Evolutionary conservation across 2,329 filamentous ascomycete genomes (phyloP), one percentile per base, ranked within the genome.

Genomic region (Sclerotinia glacialis): DNA sequence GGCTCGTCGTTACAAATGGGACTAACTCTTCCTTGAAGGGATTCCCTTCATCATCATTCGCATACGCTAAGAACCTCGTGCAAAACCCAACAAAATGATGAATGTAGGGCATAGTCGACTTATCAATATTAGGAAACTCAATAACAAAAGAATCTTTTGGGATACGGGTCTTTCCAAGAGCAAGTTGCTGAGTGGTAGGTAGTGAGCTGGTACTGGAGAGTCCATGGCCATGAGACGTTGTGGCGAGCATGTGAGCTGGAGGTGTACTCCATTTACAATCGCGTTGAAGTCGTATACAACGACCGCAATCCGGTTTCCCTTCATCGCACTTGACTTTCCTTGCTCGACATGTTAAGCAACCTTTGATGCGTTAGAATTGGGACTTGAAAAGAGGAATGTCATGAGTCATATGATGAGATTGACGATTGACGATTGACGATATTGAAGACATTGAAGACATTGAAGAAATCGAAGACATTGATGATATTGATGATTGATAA

Each of bases 321-420:
- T 89, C 87, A 72, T 90, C 87, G 71, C 87, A 90, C 78, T 90
- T 89, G 81, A 89, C 89, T 80, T 89, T 89, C 65, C 87, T 80
- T 75, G 86, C 88, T 60, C 87, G 82, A 73, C 87, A 89, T 12
- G 87, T 89, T 65, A 89, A 83, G 71, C 85, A 89, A 3, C 87
- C 87, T 26, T 49, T 37, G 28, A 66, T 21, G 31, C 21, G 64
- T 66, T 37, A 64, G 54, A 62, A 60, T 37, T 18, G 44, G 47
- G 18, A 26, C n/a, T 56, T n/a, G n/a, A 42, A 3, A 18, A 26
- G 8, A 56, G n/a, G 31, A 31, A 55, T 34, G 26, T 28, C 55
- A 59, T 16, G 21, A 16, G 55, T 37, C 55, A 31, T 55, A 42
- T 46, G 18, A 55, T 28, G n/a, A 31, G 26, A 40, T 40, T 40